Base-by-base conservation (phyloP, 1,139 yeast genomes). In the Eremothecium sinecaudum region DNA sequence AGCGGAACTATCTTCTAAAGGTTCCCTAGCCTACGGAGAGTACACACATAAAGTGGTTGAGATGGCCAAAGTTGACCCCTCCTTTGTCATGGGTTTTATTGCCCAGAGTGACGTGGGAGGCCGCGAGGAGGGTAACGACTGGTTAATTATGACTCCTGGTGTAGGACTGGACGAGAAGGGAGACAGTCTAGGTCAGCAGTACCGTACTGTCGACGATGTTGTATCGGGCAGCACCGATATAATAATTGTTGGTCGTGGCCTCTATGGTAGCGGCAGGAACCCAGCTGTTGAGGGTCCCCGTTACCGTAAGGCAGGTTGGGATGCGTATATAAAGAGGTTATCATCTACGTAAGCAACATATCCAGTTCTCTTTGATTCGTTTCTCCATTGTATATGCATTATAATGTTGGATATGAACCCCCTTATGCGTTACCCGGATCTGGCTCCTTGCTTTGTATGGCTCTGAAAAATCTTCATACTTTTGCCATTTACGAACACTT, bases 111-210 rank as follows among this genome's bases (percentile, higher is more conserved):
- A 79, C 42, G 82, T 86, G 87, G 86, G 83, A 20, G 92, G 90
- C 11, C 63, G 68, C 33, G 79, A 74, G 3, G 87, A 78, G 53
- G 90, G 86, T 0, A 86, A 80, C 50, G 98, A 90, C 61, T 92
- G 96, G 94, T 63, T 92, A 35, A 73, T 86, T 37, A 76, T 92
- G 87, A 90, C 98, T 1, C 99, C 99, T 0, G 99, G 99, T 40
- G 98, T 92, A 29, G 97, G 97, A 2, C 69, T 92, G 39, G 98
- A 87, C 55, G 97, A 87, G 53, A 90, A 79, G 59, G 97, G 97
- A n/a, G 99, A 90, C 58, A 76, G 77, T 1, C 69, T 90, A 42
- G 99, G 99, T 15, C 99, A 92, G 62, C 98, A 90, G 61, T 92
- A 92, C 61, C 71, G 98, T 58, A 75, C 95, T 5, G 98, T 90